phyloP scores from a whole-genome alignment of 164 flowering plant genomes.

The Pachysandra terminalis region DNA sequence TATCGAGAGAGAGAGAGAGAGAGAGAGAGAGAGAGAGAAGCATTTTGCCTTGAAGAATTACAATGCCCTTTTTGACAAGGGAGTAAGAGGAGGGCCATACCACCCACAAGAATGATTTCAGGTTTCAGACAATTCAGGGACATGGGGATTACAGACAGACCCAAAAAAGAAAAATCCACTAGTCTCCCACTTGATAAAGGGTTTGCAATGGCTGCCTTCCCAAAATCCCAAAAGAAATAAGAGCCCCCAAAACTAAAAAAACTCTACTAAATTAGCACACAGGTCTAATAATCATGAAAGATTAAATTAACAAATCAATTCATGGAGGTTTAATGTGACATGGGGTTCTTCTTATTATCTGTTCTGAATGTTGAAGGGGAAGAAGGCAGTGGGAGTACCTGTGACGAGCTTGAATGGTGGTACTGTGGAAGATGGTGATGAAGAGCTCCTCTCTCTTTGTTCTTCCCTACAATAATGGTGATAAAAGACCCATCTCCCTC shows the following conservation, averaged over 20 bases:
- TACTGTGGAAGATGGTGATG: constrained; percentile 19
- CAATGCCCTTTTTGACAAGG: constrained; percentile 8
- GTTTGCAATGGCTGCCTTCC: constrained; percentile 11
- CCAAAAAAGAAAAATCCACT: constrained; percentile 12
- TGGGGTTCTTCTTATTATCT: constrained; percentile 21
- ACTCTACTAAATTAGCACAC: constrained; percentile 16
- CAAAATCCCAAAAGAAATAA: background rate
- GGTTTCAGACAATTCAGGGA: constrained; percentile 10
- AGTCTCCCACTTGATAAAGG: constrained; percentile 8
- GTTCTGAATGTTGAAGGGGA: constrained; percentile 49
- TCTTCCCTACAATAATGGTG: constrained; percentile 35
- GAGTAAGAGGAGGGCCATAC: constrained; percentile 3
- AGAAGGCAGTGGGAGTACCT: constrained; percentile 69
- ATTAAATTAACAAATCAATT: background rate
- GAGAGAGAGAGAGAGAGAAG: background rate
- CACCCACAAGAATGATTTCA: constrained; percentile 22
- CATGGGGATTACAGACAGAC: background rate
- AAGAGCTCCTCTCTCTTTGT: constrained; percentile 29
- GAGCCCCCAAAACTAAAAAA: background rate
- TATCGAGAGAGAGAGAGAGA: background rate
- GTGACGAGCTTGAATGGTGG: constrained; percentile 42
- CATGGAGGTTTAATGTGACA: constrained; percentile 16
- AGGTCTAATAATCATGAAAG: constrained; percentile 11
- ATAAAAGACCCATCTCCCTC: constrained; percentile 46
- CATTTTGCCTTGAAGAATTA: constrained; percentile 10